These are phyloP conservation scores for Pythium periplocum DNA, from an alignment of 352 stramenopile genomes.

Conservation along the genomic window DNA sequence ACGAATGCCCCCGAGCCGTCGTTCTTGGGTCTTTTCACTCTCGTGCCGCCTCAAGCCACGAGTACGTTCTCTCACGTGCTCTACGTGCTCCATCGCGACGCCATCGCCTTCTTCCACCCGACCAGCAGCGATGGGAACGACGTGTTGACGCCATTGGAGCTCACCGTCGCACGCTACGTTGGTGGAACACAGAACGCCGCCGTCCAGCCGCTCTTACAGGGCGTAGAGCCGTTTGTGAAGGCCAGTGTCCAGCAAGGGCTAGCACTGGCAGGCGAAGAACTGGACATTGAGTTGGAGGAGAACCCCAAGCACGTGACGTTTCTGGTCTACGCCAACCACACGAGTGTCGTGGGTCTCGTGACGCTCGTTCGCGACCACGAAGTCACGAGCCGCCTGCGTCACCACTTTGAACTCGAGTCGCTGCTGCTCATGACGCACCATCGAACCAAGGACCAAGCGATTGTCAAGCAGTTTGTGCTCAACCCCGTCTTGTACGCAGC, in stretches of 20 bases:
- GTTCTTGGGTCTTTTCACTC: constrained; percentile 24
- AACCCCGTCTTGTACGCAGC: constrained; percentile 50
- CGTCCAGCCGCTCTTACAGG: constrained; percentile 4
- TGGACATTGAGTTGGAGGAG: constrained; percentile 39
- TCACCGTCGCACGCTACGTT: constrained; percentile 7
- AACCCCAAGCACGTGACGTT: constrained; percentile 42
- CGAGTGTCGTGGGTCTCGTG: constrained; percentile 18
- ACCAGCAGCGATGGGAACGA: constrained; percentile 10
- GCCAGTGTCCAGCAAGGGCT: constrained; percentile 18
- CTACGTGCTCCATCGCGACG: constrained; percentile 31
- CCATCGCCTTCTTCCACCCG: constrained; percentile 24
- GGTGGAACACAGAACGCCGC: background rate
- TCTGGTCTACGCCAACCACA: constrained; percentile 18
- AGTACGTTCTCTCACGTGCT: constrained; percentile 30
- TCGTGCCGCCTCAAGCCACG: constrained; percentile 17
- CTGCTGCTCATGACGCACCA: constrained; percentile 48
- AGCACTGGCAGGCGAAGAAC: constrained; percentile 17
- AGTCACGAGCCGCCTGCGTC: constrained; percentile 19
- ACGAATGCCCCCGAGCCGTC: constrained; percentile 17
- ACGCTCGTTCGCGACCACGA: constrained; percentile 21
- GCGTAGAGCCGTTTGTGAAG: background rate
- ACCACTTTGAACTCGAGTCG: constrained; percentile 40
- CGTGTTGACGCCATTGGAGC: constrained; percentile 15
- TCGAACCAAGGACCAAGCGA: constrained; percentile 40
- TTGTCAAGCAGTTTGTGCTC: constrained; percentile 37